Evolutionary conservation across 768 basidiomycete genomes (phyloP).

Genomic region (Obba rivulosa): DNA sequence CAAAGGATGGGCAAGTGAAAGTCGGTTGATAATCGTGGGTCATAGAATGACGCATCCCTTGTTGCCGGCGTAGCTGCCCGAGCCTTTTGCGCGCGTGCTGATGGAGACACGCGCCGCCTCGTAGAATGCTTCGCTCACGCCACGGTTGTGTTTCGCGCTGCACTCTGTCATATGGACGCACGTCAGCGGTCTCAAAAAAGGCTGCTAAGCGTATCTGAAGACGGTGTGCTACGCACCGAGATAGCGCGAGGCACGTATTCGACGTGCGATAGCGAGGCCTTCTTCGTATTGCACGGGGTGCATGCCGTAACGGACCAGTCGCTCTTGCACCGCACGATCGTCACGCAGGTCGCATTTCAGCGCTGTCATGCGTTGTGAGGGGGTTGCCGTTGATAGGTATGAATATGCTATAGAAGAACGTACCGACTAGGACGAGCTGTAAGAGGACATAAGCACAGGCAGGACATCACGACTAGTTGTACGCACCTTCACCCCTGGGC

Average conservation of each 20-base stretch:
- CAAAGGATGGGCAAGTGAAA: no score
- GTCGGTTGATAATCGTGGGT: conserved; percentile 12
- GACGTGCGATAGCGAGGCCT: conserved; percentile 79
- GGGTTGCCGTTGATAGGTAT: not conserved
- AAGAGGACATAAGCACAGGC: conserved; percentile 2
- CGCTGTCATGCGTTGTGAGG: conserved; percentile 39
- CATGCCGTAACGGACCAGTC: conserved; percentile 62
- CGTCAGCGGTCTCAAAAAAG: not conserved
- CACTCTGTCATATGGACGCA: conserved; percentile 72
- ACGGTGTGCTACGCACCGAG: conserved; percentile 52
- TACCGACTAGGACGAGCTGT: conserved; percentile 86
- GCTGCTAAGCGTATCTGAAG: not conserved
- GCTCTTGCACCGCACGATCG: conserved; percentile 65
- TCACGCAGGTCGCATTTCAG: conserved; percentile 95
- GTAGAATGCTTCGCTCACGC: conserved; percentile 88
- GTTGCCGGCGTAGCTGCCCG: conserved; percentile 32
- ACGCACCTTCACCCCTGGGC: conserved; percentile 89
- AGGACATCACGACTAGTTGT: conserved; percentile 6
- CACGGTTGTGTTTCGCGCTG: conserved; percentile 94
- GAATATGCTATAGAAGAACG: conserved; percentile 24
- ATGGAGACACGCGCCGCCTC: conserved; percentile 87
- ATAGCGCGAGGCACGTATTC: conserved; percentile 91
- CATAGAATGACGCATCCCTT: conserved; percentile 58
- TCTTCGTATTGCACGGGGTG: conserved; percentile 89
- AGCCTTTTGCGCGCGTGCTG: conserved; percentile 64